Evolutionary conservation across 2,329 filamentous ascomycete species (phyloP).

Genomic region (Elsinoe fawcettii): DNA sequence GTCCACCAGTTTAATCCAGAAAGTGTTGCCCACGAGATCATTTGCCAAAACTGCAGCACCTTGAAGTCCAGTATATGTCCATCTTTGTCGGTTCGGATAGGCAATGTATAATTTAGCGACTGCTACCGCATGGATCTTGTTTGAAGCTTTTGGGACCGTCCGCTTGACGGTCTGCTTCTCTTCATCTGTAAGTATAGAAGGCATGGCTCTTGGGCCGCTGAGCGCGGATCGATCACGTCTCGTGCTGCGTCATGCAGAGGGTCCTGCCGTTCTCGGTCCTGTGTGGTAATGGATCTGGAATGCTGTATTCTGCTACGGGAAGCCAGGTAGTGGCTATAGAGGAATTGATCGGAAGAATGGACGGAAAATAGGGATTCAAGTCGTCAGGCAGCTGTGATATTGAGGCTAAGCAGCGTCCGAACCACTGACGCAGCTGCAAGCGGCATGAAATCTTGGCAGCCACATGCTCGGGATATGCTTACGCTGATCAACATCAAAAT

Average conservation of each 20-base stretch:
- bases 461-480: not conserved
- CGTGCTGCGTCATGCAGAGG: not conserved
- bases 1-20: slow-evolving; percentile 96
- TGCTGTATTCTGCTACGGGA: not conserved
- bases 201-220: slow-evolving; percentile 33
- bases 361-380: not conserved
- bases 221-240: slow-evolving; percentile 8
- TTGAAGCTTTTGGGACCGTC: slow-evolving; percentile 82
- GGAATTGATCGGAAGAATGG: not conserved
- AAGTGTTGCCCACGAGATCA: slow-evolving; percentile 88
- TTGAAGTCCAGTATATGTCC: slow-evolving; percentile 90
- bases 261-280: not conserved
- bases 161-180: slow-evolving; percentile 97
- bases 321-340: not conserved
- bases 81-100: slow-evolving; percentile 75
- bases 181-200: slow-evolving; percentile 72
- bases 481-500: not conserved
- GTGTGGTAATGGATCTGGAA: not conserved
- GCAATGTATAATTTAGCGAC: slow-evolving; percentile 91
- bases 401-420: slow-evolving; percentile 11
- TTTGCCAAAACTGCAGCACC: slow-evolving; percentile 87
- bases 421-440: slow-evolving; percentile 9
- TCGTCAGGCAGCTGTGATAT: slow-evolving; percentile 13
- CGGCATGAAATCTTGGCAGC: slow-evolving; percentile 12
- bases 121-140: slow-evolving; percentile 95